Conservation (phyloP, 1,139 yeast species). For the Saccharomyces hybrid region DNA sequence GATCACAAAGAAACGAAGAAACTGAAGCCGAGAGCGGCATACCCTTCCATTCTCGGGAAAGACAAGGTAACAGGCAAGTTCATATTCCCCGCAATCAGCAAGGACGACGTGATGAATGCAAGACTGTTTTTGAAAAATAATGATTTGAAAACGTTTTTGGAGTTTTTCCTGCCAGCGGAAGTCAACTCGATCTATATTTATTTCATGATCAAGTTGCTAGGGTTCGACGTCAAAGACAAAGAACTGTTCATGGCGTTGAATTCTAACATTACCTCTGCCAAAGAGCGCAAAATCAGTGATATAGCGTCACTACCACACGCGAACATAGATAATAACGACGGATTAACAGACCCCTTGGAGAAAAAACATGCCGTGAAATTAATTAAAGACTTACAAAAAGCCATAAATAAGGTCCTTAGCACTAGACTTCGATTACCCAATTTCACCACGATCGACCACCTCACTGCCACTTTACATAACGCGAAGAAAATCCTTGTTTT, state of each 20-base stretch:
- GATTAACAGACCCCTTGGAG: conserved; percentile 33
- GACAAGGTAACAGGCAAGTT: conserved; percentile 28
- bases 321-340: conserved; percentile 6
- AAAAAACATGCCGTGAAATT: conserved; percentile 42
- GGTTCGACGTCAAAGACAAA: conserved; percentile 42
- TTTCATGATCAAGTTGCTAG: conserved; percentile 42
- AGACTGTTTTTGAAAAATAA: conserved; percentile 51
- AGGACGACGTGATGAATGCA: conserved; percentile 41
- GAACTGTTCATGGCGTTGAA: conserved; percentile 36
- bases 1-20: conserved; percentile 3
- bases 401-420: conserved; percentile 50
- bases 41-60: conserved; percentile 20
- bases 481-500: conserved; percentile 65
- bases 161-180: conserved; percentile 50
- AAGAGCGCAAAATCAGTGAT: neutral
- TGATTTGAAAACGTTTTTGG: conserved; percentile 54
- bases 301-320: neutral
- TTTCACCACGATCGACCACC: conserved; percentile 54
- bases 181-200: conserved; percentile 49
- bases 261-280: neutral
- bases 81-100: conserved; percentile 32
- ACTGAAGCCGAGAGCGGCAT: conserved; percentile 14
- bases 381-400: conserved; percentile 47
- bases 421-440: conserved; percentile 46
- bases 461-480: conserved; percentile 43